Evolutionary conservation across 2,329 filamentous ascomycete genomes (phyloP), one percentile per base, ranked within the genome.

Genomic region (Cladosporium sphaerospermum): DNA sequence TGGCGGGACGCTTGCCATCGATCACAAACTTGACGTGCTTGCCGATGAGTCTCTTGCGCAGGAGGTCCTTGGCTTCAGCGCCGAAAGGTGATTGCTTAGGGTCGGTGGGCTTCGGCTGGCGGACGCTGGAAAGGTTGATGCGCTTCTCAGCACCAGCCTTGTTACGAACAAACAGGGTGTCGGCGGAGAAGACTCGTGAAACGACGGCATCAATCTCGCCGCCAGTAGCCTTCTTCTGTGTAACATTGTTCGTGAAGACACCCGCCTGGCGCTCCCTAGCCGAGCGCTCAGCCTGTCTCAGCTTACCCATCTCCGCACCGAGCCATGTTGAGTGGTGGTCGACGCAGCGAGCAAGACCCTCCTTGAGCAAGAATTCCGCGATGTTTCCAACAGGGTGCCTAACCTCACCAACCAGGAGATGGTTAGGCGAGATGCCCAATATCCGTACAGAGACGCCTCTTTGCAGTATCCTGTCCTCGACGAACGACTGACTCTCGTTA

Each of bases 241-340:
- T 82, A 33, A 89, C 85, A 65, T 89, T 85, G 59, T 87, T 81
- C 69, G 88, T 89, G 78, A 93, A 95, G 13, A 97, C 68, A 44
- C 89, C 88, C 42, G 86, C 78, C 64, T 87, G 86, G 60, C 81
- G 80, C 59, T 83, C 80, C 72, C 90, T 90, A 4, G 93, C 93
- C 54, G 81, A 76, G 69, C 88, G 92, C 75, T 99, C 93, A 1
- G 93, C 91, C 59, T 88, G 82, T 58, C 93, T 84, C 54, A 97
- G 82, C 54, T 80, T 71, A 40, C 86, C 84, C 93, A 99, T 99
- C 63, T 92, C 88, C 46, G 82, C 76, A 42, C 93, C 93, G 9
- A 99, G 81, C 74, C 96, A 78, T 37, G 90, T 95, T 1, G 92
- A 95, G 75, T 99, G 93, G 72, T 93, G 91, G 71, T 99, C 93